These are phyloP conservation scores for Camelina neglecta DNA, from an alignment of 345 rosid genomes.

Conservation along the genomic window DNA sequence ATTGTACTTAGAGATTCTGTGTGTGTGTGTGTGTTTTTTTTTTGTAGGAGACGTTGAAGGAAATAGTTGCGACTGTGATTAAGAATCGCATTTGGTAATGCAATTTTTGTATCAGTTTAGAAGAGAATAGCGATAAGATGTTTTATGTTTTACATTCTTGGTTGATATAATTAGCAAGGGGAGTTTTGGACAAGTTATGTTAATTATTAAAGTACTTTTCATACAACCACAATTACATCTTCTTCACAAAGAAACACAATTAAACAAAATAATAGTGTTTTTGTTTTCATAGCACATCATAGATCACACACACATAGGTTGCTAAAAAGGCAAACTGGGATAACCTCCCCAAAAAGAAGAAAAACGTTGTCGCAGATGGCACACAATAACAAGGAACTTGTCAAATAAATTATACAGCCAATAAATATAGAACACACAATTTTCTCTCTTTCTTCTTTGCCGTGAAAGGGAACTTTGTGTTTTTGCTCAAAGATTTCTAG, in stretches of 20 bases:
- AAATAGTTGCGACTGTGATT: constrained; percentile 64
- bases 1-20: background rate
- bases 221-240: background rate
- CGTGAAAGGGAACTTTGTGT: constrained; percentile 12
- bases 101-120: background rate
- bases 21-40: background rate
- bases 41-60: constrained; percentile 81
- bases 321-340: constrained; percentile 22
- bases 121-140: background rate
- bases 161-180: background rate
- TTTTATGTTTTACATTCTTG: constrained; percentile 7
- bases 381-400: constrained; percentile 11
- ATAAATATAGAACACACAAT: constrained; percentile 33
- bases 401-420: constrained; percentile 43
- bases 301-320: constrained; percentile 23
- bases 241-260: background rate
- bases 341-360: constrained; percentile 15
- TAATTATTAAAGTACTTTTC: background rate
- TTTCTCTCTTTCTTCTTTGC: constrained; percentile 23
- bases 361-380: background rate
- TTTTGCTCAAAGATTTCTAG: constrained; percentile 21
- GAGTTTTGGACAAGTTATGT: background rate
- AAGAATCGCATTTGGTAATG: constrained; percentile 75
- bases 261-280: constrained; percentile 4
- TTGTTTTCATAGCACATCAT: constrained; percentile 16